phyloP scores from a whole-genome alignment of 768 basidiomycete species.

The Leccinum variicolor region DNA sequence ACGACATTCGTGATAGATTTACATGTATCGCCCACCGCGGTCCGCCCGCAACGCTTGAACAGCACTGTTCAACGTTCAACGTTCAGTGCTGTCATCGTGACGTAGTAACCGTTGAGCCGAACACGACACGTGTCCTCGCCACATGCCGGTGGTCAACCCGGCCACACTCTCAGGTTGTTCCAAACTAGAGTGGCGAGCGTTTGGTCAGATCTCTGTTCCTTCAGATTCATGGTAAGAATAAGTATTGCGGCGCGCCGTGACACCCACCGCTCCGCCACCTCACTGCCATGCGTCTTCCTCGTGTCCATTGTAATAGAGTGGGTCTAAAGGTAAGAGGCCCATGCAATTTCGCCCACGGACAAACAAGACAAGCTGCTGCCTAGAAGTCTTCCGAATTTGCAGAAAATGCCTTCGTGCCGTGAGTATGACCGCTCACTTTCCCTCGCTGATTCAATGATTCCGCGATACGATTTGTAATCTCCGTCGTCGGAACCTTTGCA shows the following conservation, averaged over 20 bases:
- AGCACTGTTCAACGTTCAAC: neutral
- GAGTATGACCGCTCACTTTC: constrained; percentile 2
- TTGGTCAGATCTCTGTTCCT: constrained; percentile 12
- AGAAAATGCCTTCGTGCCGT: neutral
- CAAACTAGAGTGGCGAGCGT: neutral
- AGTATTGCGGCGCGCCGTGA: constrained; percentile 4
- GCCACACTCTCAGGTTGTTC: constrained; percentile 1
- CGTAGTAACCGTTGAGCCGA: neutral
- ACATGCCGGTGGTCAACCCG: constrained; percentile 2
- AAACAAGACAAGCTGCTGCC: neutral
- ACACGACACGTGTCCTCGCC: constrained; percentile 16
- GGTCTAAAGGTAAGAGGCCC: neutral
- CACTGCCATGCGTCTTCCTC: constrained; percentile 7
- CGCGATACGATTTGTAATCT: constrained; percentile 2
- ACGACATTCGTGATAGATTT: neutral
- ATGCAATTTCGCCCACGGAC: constrained; percentile 2
- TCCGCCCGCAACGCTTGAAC: neutral
- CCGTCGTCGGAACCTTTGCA: neutral
- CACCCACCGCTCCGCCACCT: neutral
- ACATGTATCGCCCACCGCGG: neutral
- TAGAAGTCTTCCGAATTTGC: neutral
- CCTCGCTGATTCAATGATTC: constrained; percentile 9
- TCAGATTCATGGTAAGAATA: constrained; percentile 8
- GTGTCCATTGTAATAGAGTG: constrained; percentile 6
- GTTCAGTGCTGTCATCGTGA: neutral